Evolutionary conservation across 129 eudicot genomes (phyloP).

Genomic region (Saussurea involucrata): DNA sequence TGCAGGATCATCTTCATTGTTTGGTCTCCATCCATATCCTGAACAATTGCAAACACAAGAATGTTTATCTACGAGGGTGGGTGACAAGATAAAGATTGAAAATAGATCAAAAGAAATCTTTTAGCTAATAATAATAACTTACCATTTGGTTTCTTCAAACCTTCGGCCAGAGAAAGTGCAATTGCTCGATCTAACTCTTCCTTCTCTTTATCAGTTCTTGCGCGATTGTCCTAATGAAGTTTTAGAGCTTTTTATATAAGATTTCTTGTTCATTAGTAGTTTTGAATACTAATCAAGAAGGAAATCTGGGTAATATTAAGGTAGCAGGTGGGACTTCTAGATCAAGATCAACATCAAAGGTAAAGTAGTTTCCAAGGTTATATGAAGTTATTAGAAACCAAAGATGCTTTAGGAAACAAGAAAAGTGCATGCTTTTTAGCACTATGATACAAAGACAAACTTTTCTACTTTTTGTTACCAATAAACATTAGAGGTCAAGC

Average conservation of each 20-base stretch:
- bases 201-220: constrained; percentile 67
- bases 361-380: constrained; percentile 20
- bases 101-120: neutral
- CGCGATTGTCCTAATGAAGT: constrained; percentile 63
- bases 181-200: constrained; percentile 87
- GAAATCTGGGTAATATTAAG: neutral
- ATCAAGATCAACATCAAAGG: constrained; percentile 24
- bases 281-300: constrained; percentile 12
- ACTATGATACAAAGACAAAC: constrained; percentile 25
- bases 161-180: constrained; percentile 82
- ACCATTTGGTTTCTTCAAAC: constrained; percentile 71
- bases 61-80: neutral
- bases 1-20: constrained; percentile 54
- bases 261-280: neutral
- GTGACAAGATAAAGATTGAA: neutral
- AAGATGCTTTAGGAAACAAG: constrained; percentile 5
- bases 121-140: constrained; percentile 2
- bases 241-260: constrained; percentile 1
- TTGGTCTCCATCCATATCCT: constrained; percentile 60
- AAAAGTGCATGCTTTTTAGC: constrained; percentile 35
- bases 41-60: constrained; percentile 9
- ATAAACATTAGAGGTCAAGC: constrained; percentile 11
- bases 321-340: constrained; percentile 18
- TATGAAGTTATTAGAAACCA: neutral
- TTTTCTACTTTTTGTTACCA: constrained; percentile 23